These are phyloP conservation scores for Ophiocordyceps australis DNA, from an alignment of 2,329 filamentous ascomycete species.

Conservation along the genomic window DNA sequence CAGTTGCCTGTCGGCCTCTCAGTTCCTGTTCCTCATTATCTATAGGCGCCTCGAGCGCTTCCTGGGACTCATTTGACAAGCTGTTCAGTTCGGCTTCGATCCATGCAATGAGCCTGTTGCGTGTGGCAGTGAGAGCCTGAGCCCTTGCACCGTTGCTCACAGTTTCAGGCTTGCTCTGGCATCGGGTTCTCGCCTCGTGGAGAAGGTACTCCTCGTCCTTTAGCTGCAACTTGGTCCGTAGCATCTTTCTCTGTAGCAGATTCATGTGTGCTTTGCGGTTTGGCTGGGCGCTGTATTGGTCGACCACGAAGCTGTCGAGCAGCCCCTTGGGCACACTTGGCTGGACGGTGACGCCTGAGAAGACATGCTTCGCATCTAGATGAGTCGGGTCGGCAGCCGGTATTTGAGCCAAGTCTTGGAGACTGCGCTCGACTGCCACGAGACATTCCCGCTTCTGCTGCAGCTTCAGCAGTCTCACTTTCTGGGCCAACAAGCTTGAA, in stretches of 20 bases:
- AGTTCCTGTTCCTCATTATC: slow-evolving; percentile 10
- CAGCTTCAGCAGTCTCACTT: slow-evolving; percentile 30
- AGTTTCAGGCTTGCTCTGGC: slow-evolving; percentile 15
- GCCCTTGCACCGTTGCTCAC: slow-evolving; percentile 23
- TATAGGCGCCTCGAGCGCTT: slow-evolving; percentile 14
- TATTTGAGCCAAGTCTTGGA: slow-evolving; percentile 30
- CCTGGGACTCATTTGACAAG: too few species aligned
- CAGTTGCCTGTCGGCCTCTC: slow-evolving; percentile 9
- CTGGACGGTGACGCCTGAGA: slow-evolving; percentile 21
- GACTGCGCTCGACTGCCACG: slow-evolving; percentile 27
- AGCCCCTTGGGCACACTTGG: slow-evolving; percentile 34
- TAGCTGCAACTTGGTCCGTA: slow-evolving; percentile 38
- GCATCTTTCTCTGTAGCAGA: slow-evolving; percentile 36
- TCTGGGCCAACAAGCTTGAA: slow-evolving; percentile 22
- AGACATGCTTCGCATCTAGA: slow-evolving; percentile 28
- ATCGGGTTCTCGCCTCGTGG: slow-evolving; percentile 22
- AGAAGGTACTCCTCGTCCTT: slow-evolving; percentile 37
- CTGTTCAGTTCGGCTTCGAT: slow-evolving; percentile 43
- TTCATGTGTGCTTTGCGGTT: slow-evolving; percentile 28
- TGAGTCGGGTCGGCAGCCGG: slow-evolving; percentile 31
- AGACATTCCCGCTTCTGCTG: slow-evolving; percentile 32
- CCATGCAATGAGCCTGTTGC: slow-evolving; percentile 44
- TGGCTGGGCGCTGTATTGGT: slow-evolving; percentile 16
- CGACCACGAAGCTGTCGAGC: slow-evolving; percentile 27
- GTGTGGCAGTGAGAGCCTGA: slow-evolving; percentile 33